Evolutionary conservation across 768 basidiomycete genomes (phyloP).

Genomic region (Mycena vitilis): DNA sequence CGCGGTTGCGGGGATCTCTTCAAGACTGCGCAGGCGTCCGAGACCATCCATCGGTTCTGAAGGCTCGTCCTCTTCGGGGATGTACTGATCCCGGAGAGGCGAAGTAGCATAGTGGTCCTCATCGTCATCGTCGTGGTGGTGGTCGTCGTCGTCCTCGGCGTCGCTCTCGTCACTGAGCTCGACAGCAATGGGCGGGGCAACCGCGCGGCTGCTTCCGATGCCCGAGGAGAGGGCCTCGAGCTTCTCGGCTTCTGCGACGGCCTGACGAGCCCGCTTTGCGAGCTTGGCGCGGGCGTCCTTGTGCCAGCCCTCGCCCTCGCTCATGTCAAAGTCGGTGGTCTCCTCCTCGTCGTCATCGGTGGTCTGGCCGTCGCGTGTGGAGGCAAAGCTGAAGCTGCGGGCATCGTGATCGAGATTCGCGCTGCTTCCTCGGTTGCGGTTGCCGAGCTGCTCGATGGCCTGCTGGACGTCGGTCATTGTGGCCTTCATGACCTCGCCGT

Average conservation of each 20-base stretch:
- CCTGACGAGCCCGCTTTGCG: constrained; percentile 75
- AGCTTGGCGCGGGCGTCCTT: constrained; percentile 72
- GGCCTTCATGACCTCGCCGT: constrained; percentile 80
- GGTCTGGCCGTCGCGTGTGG: constrained; percentile 65
- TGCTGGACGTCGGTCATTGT: constrained; percentile 92
- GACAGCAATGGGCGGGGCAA: constrained; percentile 72
- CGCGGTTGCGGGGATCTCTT: constrained; percentile 50
- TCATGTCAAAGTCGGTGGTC: constrained; percentile 52
- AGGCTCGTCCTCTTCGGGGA: constrained; percentile 79
- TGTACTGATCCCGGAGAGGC: constrained; percentile 63
- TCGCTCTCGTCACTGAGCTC: constrained; percentile 87
- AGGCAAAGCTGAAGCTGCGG: constrained; percentile 83
- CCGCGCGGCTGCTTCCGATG: constrained; percentile 43
- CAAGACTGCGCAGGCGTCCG: constrained; percentile 38
- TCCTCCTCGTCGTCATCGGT: constrained; percentile 69
- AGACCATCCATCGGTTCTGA: constrained; percentile 40
- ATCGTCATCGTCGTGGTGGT: constrained; percentile 62
- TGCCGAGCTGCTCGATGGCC: constrained; percentile 88
- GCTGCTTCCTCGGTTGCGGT: constrained; percentile 47
- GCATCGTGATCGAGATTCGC: constrained; percentile 63
- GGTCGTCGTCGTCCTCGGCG: constrained; percentile 65
- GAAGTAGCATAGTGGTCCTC: constrained; percentile 53
- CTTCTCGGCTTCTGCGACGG: constrained; percentile 67
- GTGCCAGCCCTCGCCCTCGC: constrained; percentile 63
- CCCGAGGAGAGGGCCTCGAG: constrained; percentile 54